Evolutionary conservation across 352 stramenopile species (phyloP), one percentile per base, ranked within the genome.

Genomic region (Pythium phragmiticola): DNA sequence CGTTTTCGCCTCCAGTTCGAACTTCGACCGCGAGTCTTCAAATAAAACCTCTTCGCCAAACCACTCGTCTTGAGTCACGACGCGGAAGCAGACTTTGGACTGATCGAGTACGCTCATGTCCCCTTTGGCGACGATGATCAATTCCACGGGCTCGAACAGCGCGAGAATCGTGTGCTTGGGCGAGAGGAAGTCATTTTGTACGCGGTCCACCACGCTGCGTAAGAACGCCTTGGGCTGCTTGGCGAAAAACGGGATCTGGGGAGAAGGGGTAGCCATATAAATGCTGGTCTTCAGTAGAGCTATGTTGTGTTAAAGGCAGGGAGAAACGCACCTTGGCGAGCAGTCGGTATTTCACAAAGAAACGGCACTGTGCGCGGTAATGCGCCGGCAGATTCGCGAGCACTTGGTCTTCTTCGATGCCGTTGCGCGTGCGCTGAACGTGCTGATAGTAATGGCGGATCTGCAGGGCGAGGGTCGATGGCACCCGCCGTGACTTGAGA

Each of bases 371-470:
- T 2, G 49, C 43, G 0, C 41, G 69, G 49, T 75, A 75, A 19
- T 72, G 69, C 4, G 28, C 16, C 17, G 69, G 69, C 19, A 75
- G 37, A 51, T 55, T 63, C 0, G 36, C 7, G 8, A 75, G 26
- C 11, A 72, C 52, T 11, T 51, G 64, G n/a, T 70, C 60, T 50
- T 75, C 69, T 42, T 75, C 64, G 12, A 70, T 54, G 3, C 69
- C 69, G 26, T 68, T 86, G 2, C 82, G 76, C 4, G 82, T 89
- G 0, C 80, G 78, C 55, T 91, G 76, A 65, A 91, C 86, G 48
- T 88, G 87, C 37, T 87, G 77, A 34, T 82, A 89, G 58, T 89
- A 91, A 26, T 74, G 67, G 41, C 73, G 70, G 26, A 91, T 76
- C 4, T 72, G 65, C 0, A 46, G 33, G 1, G 71, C 51, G 2